Conservation (phyloP, 31 red algal species). For the Porphyra umbilicalis region DNA sequence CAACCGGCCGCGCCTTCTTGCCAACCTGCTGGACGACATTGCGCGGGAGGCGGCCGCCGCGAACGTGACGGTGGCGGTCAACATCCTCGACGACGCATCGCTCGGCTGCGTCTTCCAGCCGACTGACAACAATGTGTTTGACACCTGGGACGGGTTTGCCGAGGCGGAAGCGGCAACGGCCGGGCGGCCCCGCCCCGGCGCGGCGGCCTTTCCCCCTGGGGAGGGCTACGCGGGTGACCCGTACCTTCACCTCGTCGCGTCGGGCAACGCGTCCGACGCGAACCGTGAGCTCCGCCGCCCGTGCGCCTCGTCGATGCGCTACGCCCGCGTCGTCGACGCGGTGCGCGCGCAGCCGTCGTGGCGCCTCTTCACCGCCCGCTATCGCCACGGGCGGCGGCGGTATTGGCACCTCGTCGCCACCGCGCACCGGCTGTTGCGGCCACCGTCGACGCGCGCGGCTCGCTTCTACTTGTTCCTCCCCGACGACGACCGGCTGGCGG, state of each 20-base stretch:
- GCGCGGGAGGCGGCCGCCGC: conserved; percentile 13
- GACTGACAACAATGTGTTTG: conserved; percentile 27
- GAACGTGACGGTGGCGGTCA: conserved; percentile 22
- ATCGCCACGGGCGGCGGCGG: conserved; percentile 51
- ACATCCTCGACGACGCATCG: conserved; percentile 90
- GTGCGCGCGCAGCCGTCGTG: conserved; percentile 16
- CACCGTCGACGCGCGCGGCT: background rate
- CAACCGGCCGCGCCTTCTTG: conserved; percentile 60
- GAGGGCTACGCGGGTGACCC: background rate
- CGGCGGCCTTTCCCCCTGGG: background rate
- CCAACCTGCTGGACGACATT: conserved; percentile 58
- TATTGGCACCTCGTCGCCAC: conserved; percentile 63
- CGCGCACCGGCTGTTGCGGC: conserved; percentile 38
- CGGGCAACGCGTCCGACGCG: background rate
- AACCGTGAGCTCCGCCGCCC: background rate
- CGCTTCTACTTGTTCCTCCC: conserved; percentile 71
- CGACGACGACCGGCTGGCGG: conserved; percentile 68
- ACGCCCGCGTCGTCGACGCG: background rate
- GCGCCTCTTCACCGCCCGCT: conserved; percentile 48
- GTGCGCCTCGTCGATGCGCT: background rate
- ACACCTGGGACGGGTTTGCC: conserved; percentile 3
- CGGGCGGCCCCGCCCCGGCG: background rate
- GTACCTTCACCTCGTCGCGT: background rate
- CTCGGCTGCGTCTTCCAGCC: conserved; percentile 45
- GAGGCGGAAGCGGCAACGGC: background rate